phyloP scores from a whole-genome alignment of 345 rosid genomes.

The Gossypium raimondii region DNA sequence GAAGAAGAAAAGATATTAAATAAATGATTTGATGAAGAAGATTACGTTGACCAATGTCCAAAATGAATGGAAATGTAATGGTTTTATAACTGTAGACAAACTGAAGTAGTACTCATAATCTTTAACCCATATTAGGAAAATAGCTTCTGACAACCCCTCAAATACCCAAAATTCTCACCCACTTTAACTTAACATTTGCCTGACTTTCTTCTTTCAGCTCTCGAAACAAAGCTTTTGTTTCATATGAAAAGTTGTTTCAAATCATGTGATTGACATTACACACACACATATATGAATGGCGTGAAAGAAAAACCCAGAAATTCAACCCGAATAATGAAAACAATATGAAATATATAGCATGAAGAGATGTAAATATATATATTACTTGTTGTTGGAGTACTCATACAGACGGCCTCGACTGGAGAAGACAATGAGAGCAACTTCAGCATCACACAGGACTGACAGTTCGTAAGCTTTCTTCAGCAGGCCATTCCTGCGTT shows the following conservation, averaged over 20 bases:
- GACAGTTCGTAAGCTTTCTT: conserved; percentile 92
- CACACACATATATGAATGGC: neutral
- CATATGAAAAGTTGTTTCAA: neutral
- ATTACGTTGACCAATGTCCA: neutral
- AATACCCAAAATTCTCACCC: neutral
- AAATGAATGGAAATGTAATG: conserved; percentile 1
- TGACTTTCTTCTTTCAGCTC: neutral
- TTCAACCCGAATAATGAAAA: neutral
- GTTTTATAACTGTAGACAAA: neutral
- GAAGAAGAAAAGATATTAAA: neutral
- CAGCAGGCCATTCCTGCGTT: conserved; percentile 85
- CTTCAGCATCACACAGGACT: conserved; percentile 88
- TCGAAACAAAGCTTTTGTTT: neutral
- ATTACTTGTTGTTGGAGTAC: conserved; percentile 82
- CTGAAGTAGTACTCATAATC: neutral
- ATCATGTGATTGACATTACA: neutral
- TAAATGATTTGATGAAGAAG: neutral
- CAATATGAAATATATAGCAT: neutral
- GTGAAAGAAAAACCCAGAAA: neutral
- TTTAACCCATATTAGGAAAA: conserved; percentile 2
- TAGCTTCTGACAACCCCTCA: neutral
- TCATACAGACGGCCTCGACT: conserved; percentile 96
- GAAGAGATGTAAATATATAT: conserved; percentile 14
- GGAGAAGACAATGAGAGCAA: conserved; percentile 92
- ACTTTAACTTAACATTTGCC: conserved; percentile 3